Evolutionary conservation across 164 flowering plant species (phyloP), one percentile per base, ranked within the genome.

Genomic region (Dillenia suffruticosa): DNA sequence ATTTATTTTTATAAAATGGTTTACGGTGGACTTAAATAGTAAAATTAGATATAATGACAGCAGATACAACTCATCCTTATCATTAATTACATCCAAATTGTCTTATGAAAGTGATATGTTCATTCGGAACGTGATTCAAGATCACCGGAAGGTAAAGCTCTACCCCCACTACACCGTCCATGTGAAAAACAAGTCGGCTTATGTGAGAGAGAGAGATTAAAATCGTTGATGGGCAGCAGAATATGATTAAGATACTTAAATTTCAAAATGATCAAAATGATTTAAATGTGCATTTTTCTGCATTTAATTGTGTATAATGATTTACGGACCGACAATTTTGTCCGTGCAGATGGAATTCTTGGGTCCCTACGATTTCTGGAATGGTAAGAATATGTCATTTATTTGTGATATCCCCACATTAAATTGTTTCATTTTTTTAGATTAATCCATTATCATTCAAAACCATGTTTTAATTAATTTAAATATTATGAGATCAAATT

Each of bases 301-400:
- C 26, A 24, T 24, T 24, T 24, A 1, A 24, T 1, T 24, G 26
- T 24, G 26, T 24, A 24, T 24, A 24, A 24, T 24, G 26, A 24
- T 24, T 24, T 24, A 24, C 26, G 26, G 26, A 24, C 26, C 26
- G 26, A 24, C 26, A 24, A 1, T 24, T 24, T 24, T 24, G 26
- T 56, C 32, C 54, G 2, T 70, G 81, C 90, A 90, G 97, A 88
- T 91, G 97, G 70, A 80, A 46, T 74, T 79, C 51, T 63, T 85
- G 77, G 86, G 76, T 10, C 75, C 71, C 58, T 77, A 69, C 74
- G 70, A 80, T 58, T 88, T 81, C 59, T 79, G 85, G 82, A 82
- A 88, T 62, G 91, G 97, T 90, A 81, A 67, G 79, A 5, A 56
- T 11, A 14, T 43, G 16, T 19, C 1, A 5, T 24, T 24, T 24